Conservation (phyloP, 139 green algal genomes). For the Spirogloea muscicola region DNA sequence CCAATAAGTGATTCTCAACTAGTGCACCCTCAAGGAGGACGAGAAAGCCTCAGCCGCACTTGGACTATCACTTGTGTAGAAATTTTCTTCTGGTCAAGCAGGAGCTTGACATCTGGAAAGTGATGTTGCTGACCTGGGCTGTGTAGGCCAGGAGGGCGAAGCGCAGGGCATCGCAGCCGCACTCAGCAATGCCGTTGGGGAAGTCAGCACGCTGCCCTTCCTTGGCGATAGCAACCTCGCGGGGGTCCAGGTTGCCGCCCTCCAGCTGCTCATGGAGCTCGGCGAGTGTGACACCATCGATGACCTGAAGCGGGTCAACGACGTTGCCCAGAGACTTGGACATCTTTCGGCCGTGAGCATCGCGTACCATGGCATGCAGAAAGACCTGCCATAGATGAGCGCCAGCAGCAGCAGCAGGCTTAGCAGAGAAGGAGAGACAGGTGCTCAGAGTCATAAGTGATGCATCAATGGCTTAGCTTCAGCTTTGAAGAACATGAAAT, state of each 20-base stretch:
- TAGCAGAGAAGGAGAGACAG: too few relatives aligned
- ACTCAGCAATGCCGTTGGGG: slow-evolving; percentile 97
- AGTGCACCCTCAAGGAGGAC: too few relatives aligned
- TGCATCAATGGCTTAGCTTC: too few relatives aligned
- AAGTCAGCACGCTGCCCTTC: slow-evolving; percentile 84
- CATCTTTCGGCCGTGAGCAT: slow-evolving; percentile 65
- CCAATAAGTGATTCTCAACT: too few relatives aligned
- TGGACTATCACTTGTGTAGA: too few relatives aligned
- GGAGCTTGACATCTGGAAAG: too few relatives aligned
- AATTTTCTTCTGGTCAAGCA: too few relatives aligned
- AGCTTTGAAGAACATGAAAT: too few relatives aligned
- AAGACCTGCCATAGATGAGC: too few relatives aligned
- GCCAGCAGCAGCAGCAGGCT: too few relatives aligned
- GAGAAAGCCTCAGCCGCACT: too few relatives aligned
- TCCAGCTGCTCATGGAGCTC: slow-evolving; percentile 57
- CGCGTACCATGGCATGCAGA: slow-evolving; percentile 60
- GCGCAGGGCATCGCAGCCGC: slow-evolving; percentile 87
- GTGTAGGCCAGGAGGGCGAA: slow-evolving; percentile 91
- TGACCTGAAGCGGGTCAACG: slow-evolving; percentile 67
- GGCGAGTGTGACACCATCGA: slow-evolving; percentile 61
- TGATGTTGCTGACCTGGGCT: slow-evolving; percentile 67
- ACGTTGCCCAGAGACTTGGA: slow-evolving; percentile 62
- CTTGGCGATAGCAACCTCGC: slow-evolving; percentile 69
- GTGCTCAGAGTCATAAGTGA: too few relatives aligned
- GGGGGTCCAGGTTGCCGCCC: slow-evolving; percentile 84